Base-by-base conservation (phyloP, 108 stramenopile species). In the Skeletonema grethae region DNA sequence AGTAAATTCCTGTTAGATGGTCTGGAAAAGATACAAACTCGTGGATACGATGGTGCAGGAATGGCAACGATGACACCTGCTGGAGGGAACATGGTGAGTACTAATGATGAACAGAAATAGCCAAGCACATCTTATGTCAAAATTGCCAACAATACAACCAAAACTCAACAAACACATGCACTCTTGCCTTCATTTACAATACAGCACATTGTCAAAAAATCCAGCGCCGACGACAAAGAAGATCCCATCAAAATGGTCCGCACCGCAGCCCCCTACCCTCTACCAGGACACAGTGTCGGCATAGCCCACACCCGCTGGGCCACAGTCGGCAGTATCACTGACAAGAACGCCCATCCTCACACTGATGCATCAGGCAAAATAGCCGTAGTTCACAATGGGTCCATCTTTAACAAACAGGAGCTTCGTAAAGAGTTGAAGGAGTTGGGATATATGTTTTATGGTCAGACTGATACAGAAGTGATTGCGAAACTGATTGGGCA, bases 281-380 rank as follows among this genome's bases (percentile, higher is more conserved):
- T 64, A 9, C n/a, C 39, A 41, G 75, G 80, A 25, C 88, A 91
- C 57, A 36, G 39, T 50, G 78, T 90, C 18, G 95, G 93, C 45
- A 95, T 96, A 46, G 95, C 88, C 7, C 95, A 96, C 80, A 96
- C 95, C 2, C 90, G 95, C 12, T 96, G 93, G 92, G 93, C 95
- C n/a, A 96, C 95, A 7, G 84, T 87, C 61, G 95, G 95, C 34
- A 86, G 87, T 46, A 93, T 92, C 58, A 96, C 89, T 24, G 94
- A 93, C 73, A 65, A 76, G 55, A 96, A 96, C 62, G 92, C 93
- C 2, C 95, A 96, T 82, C 93, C 95, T 10, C 95, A 95, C 75
- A 70, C 65, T 31, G 92, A 92, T 82, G 65, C 73, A 8, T 57
- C 86, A 36, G 87, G 87, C 9, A 80, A 86, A 63, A 72, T 96